These are phyloP conservation scores for Mycena citricolor DNA, from an alignment of 1,284 basidiomycete genomes.

Conservation along the genomic window DNA sequence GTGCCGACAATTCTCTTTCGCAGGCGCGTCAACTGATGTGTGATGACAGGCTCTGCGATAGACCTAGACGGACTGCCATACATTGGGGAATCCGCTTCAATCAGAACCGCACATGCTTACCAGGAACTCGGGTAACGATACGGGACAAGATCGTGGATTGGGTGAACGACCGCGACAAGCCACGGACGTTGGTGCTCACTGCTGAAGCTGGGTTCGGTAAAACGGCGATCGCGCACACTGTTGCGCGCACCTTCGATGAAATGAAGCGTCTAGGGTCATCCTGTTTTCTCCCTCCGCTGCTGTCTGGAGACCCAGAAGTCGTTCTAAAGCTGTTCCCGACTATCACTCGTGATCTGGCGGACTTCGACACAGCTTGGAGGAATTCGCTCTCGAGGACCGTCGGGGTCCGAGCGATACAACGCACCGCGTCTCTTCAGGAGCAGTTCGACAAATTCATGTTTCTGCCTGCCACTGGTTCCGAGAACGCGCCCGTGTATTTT, in stretches of 20 bases:
- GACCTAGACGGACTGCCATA: conserved; percentile 13
- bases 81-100: conserved; percentile 7
- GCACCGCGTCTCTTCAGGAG: conserved; percentile 13
- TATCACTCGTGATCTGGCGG: conserved; percentile 27
- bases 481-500: conserved; percentile 17
- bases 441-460: conserved; percentile 29
- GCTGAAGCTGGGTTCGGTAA: conserved; percentile 23
- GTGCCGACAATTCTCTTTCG: not conserved
- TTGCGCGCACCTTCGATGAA: conserved; percentile 19
- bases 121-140: conserved; percentile 17
- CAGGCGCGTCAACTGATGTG: not conserved
- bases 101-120: conserved; percentile 17
- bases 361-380: conserved; percentile 22
- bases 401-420: conserved; percentile 1
- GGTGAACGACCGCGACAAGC: conserved; percentile 7
- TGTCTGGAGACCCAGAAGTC: conserved; percentile 10
- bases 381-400: conserved; percentile 16
- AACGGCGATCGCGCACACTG: conserved; percentile 25
- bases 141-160: conserved; percentile 21
- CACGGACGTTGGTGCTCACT: conserved; percentile 11
- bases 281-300: conserved; percentile 25
- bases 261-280: conserved; percentile 21
- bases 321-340: conserved; percentile 23
- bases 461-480: conserved; percentile 15
- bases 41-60: not conserved